phyloP scores from a whole-genome alignment of 352 stramenopile species.

The Pythium aquatile region DNA sequence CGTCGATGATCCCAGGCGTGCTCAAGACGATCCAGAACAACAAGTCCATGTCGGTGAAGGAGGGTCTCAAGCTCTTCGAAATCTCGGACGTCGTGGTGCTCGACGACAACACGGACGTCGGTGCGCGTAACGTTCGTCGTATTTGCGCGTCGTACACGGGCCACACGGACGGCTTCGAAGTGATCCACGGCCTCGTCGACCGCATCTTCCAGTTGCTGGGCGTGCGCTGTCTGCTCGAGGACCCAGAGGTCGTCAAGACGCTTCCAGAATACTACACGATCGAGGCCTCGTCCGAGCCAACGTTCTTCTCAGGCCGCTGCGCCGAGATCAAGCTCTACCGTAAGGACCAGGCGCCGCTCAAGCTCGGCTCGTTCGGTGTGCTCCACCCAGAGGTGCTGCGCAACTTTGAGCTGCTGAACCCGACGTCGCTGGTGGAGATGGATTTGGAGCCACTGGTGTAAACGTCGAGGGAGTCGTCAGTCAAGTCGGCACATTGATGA shows the following conservation, averaged over 20 bases:
- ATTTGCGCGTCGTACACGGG: slow-evolving; percentile 97
- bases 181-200: slow-evolving; percentile 99
- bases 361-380: slow-evolving; percentile 97
- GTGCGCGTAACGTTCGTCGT: slow-evolving; percentile 94
- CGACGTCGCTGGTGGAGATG: slow-evolving; percentile 96
- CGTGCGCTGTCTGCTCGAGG: slow-evolving; percentile 77
- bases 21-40: slow-evolving; percentile 99
- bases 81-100: slow-evolving; percentile 98
- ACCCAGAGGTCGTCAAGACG: slow-evolving; percentile 51
- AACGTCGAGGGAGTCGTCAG: slow-evolving; percentile 11
- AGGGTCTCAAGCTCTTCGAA: slow-evolving; percentile 99
- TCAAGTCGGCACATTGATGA: slow-evolving; percentile 1
- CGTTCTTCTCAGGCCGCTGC: slow-evolving; percentile 96
- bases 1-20: slow-evolving; percentile 96
- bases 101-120: slow-evolving; percentile 91
- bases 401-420: slow-evolving; percentile 98
- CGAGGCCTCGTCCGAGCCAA: slow-evolving; percentile 54
- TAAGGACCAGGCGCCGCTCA: slow-evolving; percentile 58
- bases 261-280: slow-evolving; percentile 86
- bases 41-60: slow-evolving; percentile 95
- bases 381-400: slow-evolving; percentile 97
- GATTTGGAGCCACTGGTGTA: slow-evolving; percentile 97
- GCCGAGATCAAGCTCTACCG: slow-evolving; percentile 93
- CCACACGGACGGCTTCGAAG: slow-evolving; percentile 97
- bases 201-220: slow-evolving; percentile 98